These are phyloP conservation scores for Pleurotus ostreatus DNA, from an alignment of 768 basidiomycete species.

Conservation along the genomic window DNA sequence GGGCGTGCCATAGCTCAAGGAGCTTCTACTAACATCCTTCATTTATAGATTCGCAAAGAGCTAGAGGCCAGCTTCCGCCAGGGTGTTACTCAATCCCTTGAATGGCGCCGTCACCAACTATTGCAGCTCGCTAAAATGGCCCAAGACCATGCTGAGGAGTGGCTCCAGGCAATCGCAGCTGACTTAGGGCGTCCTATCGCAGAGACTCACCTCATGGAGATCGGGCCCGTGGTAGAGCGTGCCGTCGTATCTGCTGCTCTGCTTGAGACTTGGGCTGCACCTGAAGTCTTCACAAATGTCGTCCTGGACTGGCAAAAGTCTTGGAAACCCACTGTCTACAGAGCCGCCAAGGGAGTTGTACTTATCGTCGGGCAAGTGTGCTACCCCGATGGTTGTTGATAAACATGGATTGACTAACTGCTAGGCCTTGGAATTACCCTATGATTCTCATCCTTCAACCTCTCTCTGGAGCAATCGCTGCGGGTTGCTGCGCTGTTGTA, in stretches of 20 bases:
- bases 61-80: conserved; percentile 45
- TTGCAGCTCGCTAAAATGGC: conserved; percentile 55
- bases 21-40: too few species aligned
- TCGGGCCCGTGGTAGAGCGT: conserved; percentile 38
- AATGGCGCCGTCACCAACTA: conserved; percentile 66
- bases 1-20: too few species aligned
- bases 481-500: conserved; percentile 61
- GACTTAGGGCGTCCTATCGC: conserved; percentile 50
- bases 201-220: conserved; percentile 40
- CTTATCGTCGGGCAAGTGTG: conserved; percentile 52
- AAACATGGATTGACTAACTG: not conserved
- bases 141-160: conserved; percentile 53
- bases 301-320: conserved; percentile 39
- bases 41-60: conserved; percentile 24
- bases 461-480: conserved; percentile 66
- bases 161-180: conserved; percentile 41
- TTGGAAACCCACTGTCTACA: conserved; percentile 52
- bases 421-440: conserved; percentile 71
- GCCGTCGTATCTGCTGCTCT: conserved; percentile 38
- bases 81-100: conserved; percentile 45
- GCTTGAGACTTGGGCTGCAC: conserved; percentile 56
- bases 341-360: conserved; percentile 57
- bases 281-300: conserved; percentile 32
- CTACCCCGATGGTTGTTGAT: conserved; percentile 11
- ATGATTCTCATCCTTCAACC: conserved; percentile 43